Evolutionary conservation across 83 land plant genomes (phyloP), one percentile per base, ranked within the genome.

Genomic region (Picea abies): DNA sequence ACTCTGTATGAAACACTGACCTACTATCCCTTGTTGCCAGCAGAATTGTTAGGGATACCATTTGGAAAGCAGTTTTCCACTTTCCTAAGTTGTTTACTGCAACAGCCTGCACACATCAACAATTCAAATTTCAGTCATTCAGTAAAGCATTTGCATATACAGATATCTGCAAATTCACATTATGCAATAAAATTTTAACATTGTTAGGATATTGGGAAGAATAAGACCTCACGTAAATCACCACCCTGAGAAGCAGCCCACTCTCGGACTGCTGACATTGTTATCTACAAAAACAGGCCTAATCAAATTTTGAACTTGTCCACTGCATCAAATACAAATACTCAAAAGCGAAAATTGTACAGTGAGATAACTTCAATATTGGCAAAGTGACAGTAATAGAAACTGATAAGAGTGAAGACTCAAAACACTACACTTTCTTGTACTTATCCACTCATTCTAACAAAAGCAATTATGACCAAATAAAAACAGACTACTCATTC

Each of bases 191-290:
- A 80, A 35, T 70, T 17, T 70, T 12, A 0, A 37, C n/a, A 17
- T 32, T 32, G 22, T 70, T 70, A 16, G 73, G 73, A 5, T 17
- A 70, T 5, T 35, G 41, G 47, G 22, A 63, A 60, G 78, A 85
- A 32, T 3, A 32, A 15, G 76, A 96, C 99, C 96, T 91, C 91
- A 29, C 86, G 88, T 82, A 95, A 78, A 77, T 89, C 89, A 60
- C 81, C 85, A 66, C 91, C 88, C 84, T 97, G 98, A 82, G 96
- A 88, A 63, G 99, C 99, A 81, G 99, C 99, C 99, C 99, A 97
- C 84, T 97, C 99, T 82, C 99, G 88, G 25, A 97, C 92, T 47
- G 99, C 99, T 44, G 98, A 97, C 96, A 95, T 97, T 15, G 98
- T 97, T 75, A 97, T 97, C 99, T 97, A 87, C 84, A 80, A 63